Evolutionary conservation across 306 rosid species (phyloP), one percentile per base, ranked within the genome.

Genomic region (Lupinus albus): DNA sequence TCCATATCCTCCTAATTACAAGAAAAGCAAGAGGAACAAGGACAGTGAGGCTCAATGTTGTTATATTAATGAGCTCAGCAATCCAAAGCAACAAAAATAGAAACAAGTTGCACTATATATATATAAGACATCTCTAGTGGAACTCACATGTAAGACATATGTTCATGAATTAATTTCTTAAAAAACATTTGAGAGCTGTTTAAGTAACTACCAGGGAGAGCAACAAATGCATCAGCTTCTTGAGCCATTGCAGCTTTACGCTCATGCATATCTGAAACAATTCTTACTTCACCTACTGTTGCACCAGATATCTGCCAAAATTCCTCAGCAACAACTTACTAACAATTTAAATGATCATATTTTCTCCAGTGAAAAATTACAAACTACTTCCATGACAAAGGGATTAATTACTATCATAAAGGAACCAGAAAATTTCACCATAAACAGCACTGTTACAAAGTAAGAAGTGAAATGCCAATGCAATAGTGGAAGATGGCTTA

Each of bases 161-260:
- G 53, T 36, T 7, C 32, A 58, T 30, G 56, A 35, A 52, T 65
- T 65, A 65, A 53, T 59, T 66, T 42, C 30, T 35, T 70, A 0
- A 30, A 65, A 51, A 67, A 16, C 30, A 61, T 55, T 46, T 6
- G 58, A 78, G 58, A 46, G 50, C 54, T 61, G 70, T 51, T 69
- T 45, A 54, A 52, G 61, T 20, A 72, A 67, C 18, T 80, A 93
- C 99, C 99, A 53, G 99, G 99, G 63, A 93, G 89, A 46, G 99
- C 99, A 69, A 93, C 83, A 51, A 93, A 93, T 32, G 97, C 99
- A 65, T 93, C 99, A 39, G 97, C 82, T 78, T 90, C 96, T 78
- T 58, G 83, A 82, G 99, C 89, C 99, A 93, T 93, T 13, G 79
- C 80, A 64, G 99, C 97, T 78, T 93, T 93, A 13, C 99, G 89